Conservation (phyloP, 1,284 basidiomycete species). For the Sanghuangporus weigelae region DNA sequence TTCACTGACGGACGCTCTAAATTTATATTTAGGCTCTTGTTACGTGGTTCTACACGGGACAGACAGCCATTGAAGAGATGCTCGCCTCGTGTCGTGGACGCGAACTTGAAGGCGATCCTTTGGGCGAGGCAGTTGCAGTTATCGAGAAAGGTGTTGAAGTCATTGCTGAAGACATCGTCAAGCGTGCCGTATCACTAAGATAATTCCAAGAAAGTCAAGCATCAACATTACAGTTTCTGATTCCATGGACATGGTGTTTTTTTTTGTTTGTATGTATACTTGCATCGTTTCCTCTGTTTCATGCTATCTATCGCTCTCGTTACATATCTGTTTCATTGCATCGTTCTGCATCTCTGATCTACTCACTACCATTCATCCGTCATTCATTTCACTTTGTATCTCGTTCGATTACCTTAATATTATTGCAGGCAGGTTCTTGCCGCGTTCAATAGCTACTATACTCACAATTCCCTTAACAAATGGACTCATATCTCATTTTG, state of each 20-base stretch:
- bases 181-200: slow-evolving; percentile 5
- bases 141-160: slow-evolving; percentile 8
- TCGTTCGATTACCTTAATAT: background rate
- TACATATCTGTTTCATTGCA: background rate
- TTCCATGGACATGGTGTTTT: background rate
- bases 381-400: background rate
- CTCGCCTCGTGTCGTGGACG: slow-evolving; percentile 10
- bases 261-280: background rate
- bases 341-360: background rate
- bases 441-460: too few relatives aligned
- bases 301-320: background rate
- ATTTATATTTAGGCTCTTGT: slow-evolving; percentile 34
- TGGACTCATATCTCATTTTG: too few relatives aligned
- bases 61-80: slow-evolving; percentile 34
- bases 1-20: background rate
- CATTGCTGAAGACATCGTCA: slow-evolving; percentile 5
- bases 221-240: background rate
- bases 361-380: too few relatives aligned
- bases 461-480: too few relatives aligned
- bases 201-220: background rate
- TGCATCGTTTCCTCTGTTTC: background rate
- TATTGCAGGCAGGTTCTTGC: too few relatives aligned
- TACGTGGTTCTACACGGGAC: slow-evolving; percentile 55
- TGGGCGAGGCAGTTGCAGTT: slow-evolving; percentile 7
- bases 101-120: slow-evolving; percentile 6